A percentile compares a stretch with the other conserved stretches of the same genome.
Evolutionary conservation across 352 stramenopile genomes (phyloP).

Genomic region (Salisapilia sapeloensis): DNA sequence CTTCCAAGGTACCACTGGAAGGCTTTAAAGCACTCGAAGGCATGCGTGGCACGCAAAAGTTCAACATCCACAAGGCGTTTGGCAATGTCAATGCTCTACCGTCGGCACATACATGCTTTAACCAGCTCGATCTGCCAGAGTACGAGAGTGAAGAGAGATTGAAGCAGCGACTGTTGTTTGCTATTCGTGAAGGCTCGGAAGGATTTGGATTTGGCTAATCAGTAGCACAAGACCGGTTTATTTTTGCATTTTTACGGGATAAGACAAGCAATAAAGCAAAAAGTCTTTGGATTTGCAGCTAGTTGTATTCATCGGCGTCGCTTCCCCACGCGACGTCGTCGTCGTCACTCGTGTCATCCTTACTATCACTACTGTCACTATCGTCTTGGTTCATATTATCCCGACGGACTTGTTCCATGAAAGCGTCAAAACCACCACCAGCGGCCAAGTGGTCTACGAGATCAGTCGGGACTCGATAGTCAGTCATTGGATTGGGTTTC

Average conservation of each 20-base stretch:
- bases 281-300: constrained; percentile 3
- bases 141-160: constrained; percentile 97
- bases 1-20: constrained; percentile 89
- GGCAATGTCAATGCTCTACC: constrained; percentile 75
- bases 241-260: constrained; percentile 1
- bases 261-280: not conserved
- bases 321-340: constrained; percentile 11
- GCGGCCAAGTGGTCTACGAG: constrained; percentile 62
- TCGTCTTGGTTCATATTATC: constrained; percentile 23
- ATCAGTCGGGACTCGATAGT: constrained; percentile 73
- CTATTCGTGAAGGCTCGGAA: constrained; percentile 95
- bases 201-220: constrained; percentile 96
- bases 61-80: constrained; percentile 98
- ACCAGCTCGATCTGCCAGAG: constrained; percentile 96
- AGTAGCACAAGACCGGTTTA: constrained; percentile 1
- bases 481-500: constrained; percentile 41
- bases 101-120: constrained; percentile 98
- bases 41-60: constrained; percentile 98
- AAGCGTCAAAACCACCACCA: constrained; percentile 50
- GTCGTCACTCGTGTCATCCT: constrained; percentile 4
- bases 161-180: constrained; percentile 92
- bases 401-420: constrained; percentile 38
- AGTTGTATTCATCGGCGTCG: constrained; percentile 11
- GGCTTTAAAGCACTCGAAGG: constrained; percentile 97
- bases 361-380: constrained; percentile 11